Base-by-base conservation (phyloP, 495 filamentous ascomycete species). In the Annulohypoxylon nitens region DNA sequence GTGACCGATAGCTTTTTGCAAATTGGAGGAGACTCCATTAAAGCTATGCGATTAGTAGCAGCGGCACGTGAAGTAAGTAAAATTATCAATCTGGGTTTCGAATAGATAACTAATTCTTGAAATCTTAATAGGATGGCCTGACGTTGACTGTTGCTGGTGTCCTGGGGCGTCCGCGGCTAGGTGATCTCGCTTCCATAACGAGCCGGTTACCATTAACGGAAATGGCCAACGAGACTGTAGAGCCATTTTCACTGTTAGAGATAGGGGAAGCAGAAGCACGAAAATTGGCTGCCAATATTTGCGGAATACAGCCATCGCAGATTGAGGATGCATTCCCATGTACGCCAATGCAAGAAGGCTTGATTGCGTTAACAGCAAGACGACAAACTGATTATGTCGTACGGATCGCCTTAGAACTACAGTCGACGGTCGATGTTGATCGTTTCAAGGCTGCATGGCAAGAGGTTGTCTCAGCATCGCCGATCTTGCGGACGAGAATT, bases 291-390 rank as follows among this genome's bases (percentile, higher is more conserved):
- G 47, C 47, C 14, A 11, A 4, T 18, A 55, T 55, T 55, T 55
- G 51, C 51, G 30, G 3, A 11, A 8, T 30, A 34, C 3, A 3
- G 4, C 1, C 14, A 10, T 55, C 25, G 26, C 51, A 55, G 8
- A 16, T 55, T 7, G 51, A 55, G 12, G 51, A 55, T 10, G 23
- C 30, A 34, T 55, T 33, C 51, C 51, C 51, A n/a, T 55, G 51
- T 26, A 55, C 51, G 8, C 51, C 51, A 16, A 33, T 55, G 30
- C 51, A 55, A 34, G 51, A 30, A 55, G 51, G 51, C 4, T 25
- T 55, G 4, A 11, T 55, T 26, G 51, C 51, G 18, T 55, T 55
- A 12, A 34, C 30, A n/a, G 51, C 51, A 4, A 55, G 30, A 7
- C 51, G 23, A 2, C 51, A 25, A 55, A 34, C 12, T 26, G 25